Evolutionary conservation across 176 grass and related monocot species (phyloP).

Genomic region (Ensete ventricosum): DNA sequence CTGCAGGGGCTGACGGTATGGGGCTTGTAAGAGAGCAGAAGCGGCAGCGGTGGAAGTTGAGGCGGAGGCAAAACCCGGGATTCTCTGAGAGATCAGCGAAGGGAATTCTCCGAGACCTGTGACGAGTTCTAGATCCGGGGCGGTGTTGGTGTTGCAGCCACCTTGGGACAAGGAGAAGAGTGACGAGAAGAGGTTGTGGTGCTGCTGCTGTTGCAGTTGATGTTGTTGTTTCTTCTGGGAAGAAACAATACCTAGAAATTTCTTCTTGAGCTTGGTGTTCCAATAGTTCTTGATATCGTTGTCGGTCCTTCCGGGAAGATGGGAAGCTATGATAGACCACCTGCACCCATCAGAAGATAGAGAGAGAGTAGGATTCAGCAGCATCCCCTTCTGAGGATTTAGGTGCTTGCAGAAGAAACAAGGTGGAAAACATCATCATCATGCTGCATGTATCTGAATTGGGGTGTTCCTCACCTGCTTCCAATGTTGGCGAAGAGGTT

Average conservation of each 20-base stretch:
- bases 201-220: not conserved
- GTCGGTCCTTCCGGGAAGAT: conserved; percentile 27
- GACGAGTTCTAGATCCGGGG: not conserved
- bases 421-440: no score
- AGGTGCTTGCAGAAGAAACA: no score
- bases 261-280: conserved; percentile 99
- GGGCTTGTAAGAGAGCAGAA: not conserved
- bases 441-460: not conserved
- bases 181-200: not conserved
- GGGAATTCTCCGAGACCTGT: not conserved
- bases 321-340: conserved; percentile 17
- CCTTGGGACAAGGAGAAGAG: not conserved
- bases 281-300: conserved; percentile 99
- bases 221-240: not conserved
- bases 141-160: not conserved
- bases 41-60: not conserved
- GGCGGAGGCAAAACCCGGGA: no score
- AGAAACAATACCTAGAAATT: conserved; percentile 9
- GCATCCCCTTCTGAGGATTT: no score
- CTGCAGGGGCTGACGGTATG: not conserved
- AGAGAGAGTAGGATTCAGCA: no score
- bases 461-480: conserved; percentile 1
- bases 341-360: not conserved
- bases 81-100: not conserved
- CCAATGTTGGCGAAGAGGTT: conserved; percentile 11